phyloP scores from a whole-genome alignment of 1,284 basidiomycete species.

The Volvariella volvacea region DNA sequence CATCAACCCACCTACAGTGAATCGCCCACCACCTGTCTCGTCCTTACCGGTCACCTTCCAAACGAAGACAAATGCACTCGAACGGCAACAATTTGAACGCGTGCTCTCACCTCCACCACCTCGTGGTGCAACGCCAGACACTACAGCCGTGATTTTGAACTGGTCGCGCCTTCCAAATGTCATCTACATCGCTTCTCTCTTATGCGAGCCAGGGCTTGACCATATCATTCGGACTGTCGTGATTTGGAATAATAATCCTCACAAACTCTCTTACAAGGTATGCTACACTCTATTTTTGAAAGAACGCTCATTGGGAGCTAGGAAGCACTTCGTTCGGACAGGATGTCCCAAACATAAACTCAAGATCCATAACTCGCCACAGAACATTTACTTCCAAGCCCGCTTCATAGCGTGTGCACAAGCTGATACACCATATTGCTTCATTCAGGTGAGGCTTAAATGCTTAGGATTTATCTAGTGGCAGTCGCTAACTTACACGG shows the following conservation, averaged over 20 bases:
- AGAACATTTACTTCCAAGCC: slow-evolving; percentile 60
- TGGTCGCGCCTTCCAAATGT: slow-evolving; percentile 62
- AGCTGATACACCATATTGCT: slow-evolving; percentile 47
- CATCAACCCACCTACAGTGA: too few relatives aligned
- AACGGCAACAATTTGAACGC: too few relatives aligned
- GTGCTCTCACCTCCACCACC: too few relatives aligned
- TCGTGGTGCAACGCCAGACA: slow-evolving; percentile 16
- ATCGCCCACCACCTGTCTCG: too few relatives aligned
- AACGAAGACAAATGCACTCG: too few relatives aligned
- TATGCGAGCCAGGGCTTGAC: slow-evolving; percentile 44
- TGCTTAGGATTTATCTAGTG: too few relatives aligned
- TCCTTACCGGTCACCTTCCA: too few relatives aligned
- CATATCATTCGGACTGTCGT: slow-evolving; percentile 42
- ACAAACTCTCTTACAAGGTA: slow-evolving; percentile 34
- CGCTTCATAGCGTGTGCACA: slow-evolving; percentile 55
- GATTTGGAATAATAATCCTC: slow-evolving; percentile 62
- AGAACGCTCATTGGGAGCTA: background rate
- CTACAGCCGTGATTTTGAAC: slow-evolving; percentile 55
- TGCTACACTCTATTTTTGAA: background rate
- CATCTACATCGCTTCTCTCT: slow-evolving; percentile 39
- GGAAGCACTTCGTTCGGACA: slow-evolving; percentile 42
- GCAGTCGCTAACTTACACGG: too few relatives aligned
- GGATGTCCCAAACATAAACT: slow-evolving; percentile 39
- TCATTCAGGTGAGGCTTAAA: slow-evolving; percentile 45
- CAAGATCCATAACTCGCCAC: slow-evolving; percentile 48